Evolutionary conservation across 2,329 filamentous ascomycete genomes (phyloP).

Genomic region (Chaetothyriales sp.): DNA sequence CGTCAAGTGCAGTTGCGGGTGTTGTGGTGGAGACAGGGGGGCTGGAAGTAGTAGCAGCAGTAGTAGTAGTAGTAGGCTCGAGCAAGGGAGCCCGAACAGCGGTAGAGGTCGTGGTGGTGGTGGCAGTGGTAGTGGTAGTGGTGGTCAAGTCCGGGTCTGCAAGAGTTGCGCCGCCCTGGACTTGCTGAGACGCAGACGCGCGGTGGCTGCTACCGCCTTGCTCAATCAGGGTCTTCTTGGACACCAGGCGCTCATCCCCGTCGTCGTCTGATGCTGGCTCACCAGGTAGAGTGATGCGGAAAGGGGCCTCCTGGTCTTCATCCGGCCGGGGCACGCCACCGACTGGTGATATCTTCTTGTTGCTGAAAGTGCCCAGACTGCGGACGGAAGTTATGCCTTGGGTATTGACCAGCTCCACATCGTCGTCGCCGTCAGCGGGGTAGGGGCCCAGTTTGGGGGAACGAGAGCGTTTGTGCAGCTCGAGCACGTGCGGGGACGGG

Average conservation of each 20-base stretch:
- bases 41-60: no score
- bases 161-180: no score
- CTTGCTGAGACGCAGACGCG: neutral
- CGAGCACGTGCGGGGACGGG: slow-evolving; percentile 18
- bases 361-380: slow-evolving; percentile 22
- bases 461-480: slow-evolving; percentile 25
- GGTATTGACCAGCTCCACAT: slow-evolving; percentile 8
- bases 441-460: slow-evolving; percentile 21
- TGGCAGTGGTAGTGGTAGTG: no score
- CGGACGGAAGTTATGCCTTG: slow-evolving; percentile 10
- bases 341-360: slow-evolving; percentile 17
- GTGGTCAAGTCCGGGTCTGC: no score
- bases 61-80: no score
- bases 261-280: slow-evolving; percentile 6
- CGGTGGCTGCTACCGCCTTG: neutral
- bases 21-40: slow-evolving; percentile 16
- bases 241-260: neutral
- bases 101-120: no score
- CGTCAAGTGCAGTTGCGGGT: slow-evolving; percentile 1
- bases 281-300: slow-evolving; percentile 23
- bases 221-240: neutral
- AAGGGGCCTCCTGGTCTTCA: slow-evolving; percentile 24
- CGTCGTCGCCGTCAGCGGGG: slow-evolving; percentile 14
- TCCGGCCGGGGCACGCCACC: slow-evolving; percentile 20
- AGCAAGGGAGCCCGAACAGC: slow-evolving; percentile 1